Percentiles rank a stretch among this genome's conserved stretches.
Conservation (phyloP, 805 yeast species). For the Blastobotrys chiropterorum region DNA sequence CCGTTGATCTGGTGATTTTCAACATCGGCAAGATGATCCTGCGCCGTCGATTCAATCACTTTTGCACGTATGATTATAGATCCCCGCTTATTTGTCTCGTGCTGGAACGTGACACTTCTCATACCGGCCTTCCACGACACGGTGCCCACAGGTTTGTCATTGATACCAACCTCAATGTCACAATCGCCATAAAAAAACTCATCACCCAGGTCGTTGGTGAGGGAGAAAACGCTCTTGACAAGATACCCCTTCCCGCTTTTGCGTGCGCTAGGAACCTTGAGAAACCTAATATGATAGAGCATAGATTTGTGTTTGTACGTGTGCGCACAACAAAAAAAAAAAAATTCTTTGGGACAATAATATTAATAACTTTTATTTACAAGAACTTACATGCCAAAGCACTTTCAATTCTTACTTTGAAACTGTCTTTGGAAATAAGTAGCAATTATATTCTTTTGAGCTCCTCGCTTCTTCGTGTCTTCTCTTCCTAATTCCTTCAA, state of each 20-base stretch:
- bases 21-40: constrained; percentile 8
- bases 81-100: not conserved
- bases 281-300: constrained; percentile 32
- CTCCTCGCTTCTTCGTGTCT: constrained; percentile 37
- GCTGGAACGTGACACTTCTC: constrained; percentile 5
- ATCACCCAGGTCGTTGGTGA: constrained; percentile 40
- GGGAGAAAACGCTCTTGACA: constrained; percentile 18
- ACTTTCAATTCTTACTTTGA: not conserved
- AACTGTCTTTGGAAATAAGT: constrained; percentile 40
- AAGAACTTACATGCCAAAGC: not conserved
- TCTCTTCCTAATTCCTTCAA: constrained; percentile 33
- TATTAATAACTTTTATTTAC: not conserved
- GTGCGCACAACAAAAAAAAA: not conserved
- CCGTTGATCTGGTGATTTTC: constrained; percentile 1
- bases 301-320: constrained; percentile 8
- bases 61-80: not conserved
- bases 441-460: constrained; percentile 66
- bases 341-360: not conserved
- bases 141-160: not conserved
- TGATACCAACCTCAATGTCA: constrained; percentile 5
- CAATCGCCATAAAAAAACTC: constrained; percentile 33
- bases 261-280: constrained; percentile 27
- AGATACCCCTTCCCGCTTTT: not conserved
- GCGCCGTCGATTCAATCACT: not conserved
- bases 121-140: constrained; percentile 15